Conservation (phyloP, 2,329 filamentous ascomycete species). For the Dothistroma septosporum region DNA sequence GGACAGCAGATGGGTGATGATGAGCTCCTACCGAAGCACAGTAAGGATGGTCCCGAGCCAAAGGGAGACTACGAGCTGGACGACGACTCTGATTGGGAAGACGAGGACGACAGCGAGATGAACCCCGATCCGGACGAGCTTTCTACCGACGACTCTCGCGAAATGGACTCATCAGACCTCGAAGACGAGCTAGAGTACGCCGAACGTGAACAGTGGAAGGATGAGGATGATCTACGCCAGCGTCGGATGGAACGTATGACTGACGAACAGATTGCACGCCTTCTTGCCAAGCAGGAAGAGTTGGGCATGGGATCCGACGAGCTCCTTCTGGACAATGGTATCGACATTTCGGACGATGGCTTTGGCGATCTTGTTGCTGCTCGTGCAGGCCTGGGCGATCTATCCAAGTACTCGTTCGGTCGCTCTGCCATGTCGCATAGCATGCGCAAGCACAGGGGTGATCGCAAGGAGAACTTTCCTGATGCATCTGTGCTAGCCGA, state of each 20-base stretch:
- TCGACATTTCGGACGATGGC: slow-evolving; percentile 19
- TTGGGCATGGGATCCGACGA: slow-evolving; percentile 59
- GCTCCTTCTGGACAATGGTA: slow-evolving; percentile 50
- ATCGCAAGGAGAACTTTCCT: slow-evolving; percentile 43
- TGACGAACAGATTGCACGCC: slow-evolving; percentile 59
- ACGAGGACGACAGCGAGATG: slow-evolving; percentile 18
- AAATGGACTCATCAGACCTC: slow-evolving; percentile 38
- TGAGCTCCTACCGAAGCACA: slow-evolving; percentile 24
- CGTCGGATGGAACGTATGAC: slow-evolving; percentile 42
- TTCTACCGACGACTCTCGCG: slow-evolving; percentile 33
- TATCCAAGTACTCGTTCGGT: slow-evolving; percentile 23
- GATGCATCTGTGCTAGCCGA: slow-evolving; percentile 56
- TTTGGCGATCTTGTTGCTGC: slow-evolving; percentile 32
- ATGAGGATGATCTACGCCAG: slow-evolving; percentile 41
- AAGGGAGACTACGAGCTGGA: slow-evolving; percentile 13
- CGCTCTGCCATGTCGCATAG: slow-evolving; percentile 21
- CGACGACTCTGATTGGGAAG: slow-evolving; percentile 19
- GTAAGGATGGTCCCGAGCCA: slow-evolving; percentile 7
- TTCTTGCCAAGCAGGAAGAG: slow-evolving; percentile 60
- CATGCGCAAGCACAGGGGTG: slow-evolving; percentile 19
- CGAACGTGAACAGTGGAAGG: slow-evolving; percentile 36
- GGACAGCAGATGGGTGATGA: slow-evolving; percentile 30
- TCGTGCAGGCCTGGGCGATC: slow-evolving; percentile 28
- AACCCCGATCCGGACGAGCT: slow-evolving; percentile 33
- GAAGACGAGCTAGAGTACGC: slow-evolving; percentile 33